Base-by-base conservation (phyloP, 2,329 filamentous ascomycete genomes). In the Microcera coccophila region DNA sequence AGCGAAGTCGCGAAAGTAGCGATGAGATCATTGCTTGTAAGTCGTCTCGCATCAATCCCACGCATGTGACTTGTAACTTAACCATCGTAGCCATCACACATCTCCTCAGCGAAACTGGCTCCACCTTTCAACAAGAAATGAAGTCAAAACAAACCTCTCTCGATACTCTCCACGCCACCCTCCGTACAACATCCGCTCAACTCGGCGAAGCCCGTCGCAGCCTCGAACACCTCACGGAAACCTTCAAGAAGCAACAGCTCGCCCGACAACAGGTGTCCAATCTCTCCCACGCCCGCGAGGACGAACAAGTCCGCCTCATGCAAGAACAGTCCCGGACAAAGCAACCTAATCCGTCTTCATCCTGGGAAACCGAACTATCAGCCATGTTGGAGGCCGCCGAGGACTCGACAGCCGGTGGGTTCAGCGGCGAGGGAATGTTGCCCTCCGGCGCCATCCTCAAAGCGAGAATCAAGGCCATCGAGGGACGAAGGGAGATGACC, bases 131-230 rank as follows among this genome's bases (percentile, higher is more conserved):
- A 42, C 74, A 81, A 37, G 87, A 91, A 62, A 81, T 95, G 50
- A 85, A 84, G 55, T 75, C 84, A 34, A 95, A 95, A 62, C 90
- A 96, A 68, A 76, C 84, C 38, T 78, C 83, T 21, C 84, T 97
- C 41, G 90, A 96, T 60, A 76, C 82, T 14, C 81, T 94, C 26
- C 91, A 96, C 64, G 73, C 79, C 32, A 83, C 85, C 19, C 83
- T 98, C 39, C 85, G 89, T 37, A 84, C 87, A 43, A 84, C 88
- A 2, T 93, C 90, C 2, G 78, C 84, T 16, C 81, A 87, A 48
- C 79, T 95, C 22, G 83, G 85, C 52, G 85, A 90, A 41, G 85
- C 90, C 41, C 82, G 87, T 41, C 82, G 84, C 42, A 79, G 76
- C 17, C 70, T 95, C 3, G 87, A 94, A 46, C 74, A 78, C 8